phyloP scores from a whole-genome alignment of 129 eudicot genomes.

The Deinandra increscens region DNA sequence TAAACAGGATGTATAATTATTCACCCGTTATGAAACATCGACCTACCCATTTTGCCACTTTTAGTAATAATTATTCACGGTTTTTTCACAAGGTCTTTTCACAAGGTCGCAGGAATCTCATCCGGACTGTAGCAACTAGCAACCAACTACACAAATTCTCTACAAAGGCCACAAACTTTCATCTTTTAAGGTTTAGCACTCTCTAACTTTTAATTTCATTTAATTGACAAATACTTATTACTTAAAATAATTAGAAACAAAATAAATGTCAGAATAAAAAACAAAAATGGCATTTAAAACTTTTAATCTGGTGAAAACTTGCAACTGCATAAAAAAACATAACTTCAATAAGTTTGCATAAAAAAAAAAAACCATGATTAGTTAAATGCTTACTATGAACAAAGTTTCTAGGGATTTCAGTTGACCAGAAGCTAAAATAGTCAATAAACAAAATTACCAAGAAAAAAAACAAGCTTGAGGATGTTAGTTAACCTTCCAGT shows the following conservation, averaged over 20 bases:
- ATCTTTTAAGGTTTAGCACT: background rate
- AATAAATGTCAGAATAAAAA: background rate
- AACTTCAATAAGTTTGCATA: background rate
- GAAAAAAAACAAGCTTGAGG: constrained; percentile 35
- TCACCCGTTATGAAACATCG: background rate
- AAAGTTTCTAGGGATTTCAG: background rate
- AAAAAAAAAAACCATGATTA: background rate
- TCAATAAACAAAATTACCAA: background rate
- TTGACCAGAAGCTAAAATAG: background rate
- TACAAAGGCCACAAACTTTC: background rate
- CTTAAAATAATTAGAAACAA: background rate
- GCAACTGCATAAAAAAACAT: background rate
- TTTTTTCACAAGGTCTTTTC: background rate
- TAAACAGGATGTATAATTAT: background rate
- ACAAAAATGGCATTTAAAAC: background rate
- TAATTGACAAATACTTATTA: background rate
- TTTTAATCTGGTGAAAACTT: background rate
- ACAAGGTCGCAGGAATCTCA: background rate
- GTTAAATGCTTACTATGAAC: background rate
- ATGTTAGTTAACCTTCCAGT: constrained; percentile 36
- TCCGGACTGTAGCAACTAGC: background rate
- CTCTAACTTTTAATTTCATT: background rate
- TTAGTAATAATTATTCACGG: background rate
- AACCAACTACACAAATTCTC: background rate
- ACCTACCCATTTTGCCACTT: constrained; percentile 2